Percentiles rank a stretch among this genome's conserved stretches.
These are phyloP conservation scores for Globisporangium heterothallicum DNA, from an alignment of 352 stramenopile genomes.

Conservation along the genomic window DNA sequence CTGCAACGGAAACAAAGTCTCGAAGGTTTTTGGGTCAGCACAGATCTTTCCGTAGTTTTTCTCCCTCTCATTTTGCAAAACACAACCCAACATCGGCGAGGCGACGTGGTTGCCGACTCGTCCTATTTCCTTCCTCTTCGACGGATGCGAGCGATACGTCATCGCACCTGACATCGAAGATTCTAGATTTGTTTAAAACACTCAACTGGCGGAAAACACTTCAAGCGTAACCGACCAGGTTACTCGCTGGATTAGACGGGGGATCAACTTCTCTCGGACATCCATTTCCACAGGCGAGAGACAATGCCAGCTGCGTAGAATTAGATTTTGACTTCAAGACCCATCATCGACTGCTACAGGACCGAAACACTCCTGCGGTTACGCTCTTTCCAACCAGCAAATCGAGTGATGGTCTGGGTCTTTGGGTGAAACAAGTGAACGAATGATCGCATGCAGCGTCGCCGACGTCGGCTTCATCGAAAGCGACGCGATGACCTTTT, in stretches of 20 bases:
- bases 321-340: not conserved
- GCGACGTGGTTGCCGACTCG: conserved; percentile 19
- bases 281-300: not conserved
- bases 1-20: conserved; percentile 9
- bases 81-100: conserved; percentile 10
- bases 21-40: conserved; percentile 10
- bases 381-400: not conserved
- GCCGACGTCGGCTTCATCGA: not conserved
- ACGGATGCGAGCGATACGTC: conserved; percentile 2
- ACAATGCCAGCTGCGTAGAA: not conserved
- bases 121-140: rapidly evolving
- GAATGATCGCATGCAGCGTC: not conserved
- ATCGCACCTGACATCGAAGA: conserved; percentile 33
- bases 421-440: not conserved
- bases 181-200: conserved; percentile 37
- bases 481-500: not conserved
- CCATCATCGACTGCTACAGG: not conserved
- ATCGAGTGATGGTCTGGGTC: not conserved
- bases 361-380: not conserved
- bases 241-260: not conserved
- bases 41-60: conserved; percentile 30
- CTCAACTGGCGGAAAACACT: conserved; percentile 2
- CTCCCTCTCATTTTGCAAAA: conserved; percentile 3
- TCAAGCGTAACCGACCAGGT: not conserved
- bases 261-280: not conserved